Base-by-base conservation (phyloP, 2,329 filamentous ascomycete genomes). In the Hypomyces perniciosus region DNA sequence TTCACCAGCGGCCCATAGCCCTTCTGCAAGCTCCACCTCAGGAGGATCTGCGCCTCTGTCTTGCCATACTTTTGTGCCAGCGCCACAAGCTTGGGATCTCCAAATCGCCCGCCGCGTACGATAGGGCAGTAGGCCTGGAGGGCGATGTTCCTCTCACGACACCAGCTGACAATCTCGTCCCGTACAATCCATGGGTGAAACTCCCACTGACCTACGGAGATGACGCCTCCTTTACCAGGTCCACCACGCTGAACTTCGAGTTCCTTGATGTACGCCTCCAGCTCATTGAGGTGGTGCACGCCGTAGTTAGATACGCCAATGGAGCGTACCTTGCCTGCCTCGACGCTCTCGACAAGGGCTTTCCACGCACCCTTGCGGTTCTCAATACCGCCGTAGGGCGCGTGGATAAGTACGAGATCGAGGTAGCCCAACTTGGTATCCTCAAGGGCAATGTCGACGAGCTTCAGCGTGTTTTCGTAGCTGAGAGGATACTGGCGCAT, bases 171-270 rank as follows among this genome's bases (percentile, higher is more conserved):
- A 54, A 96, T 89, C 62, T 96, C 90, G 26, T 76, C 72, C n/a
- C 90, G 77, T 7, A 83, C 77, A 39, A 90, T 81, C 90, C 90
- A 96, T 1, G 91, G 91, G 68, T 96, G 91, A 8, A 96, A 72
- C 70, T 96, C 91, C 69, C 86, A 90, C 69, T 96, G 91, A 38
- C 89, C 90, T 35, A 96, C 86, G 54, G 84, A 86, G 61, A 96
- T 78, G 38, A 88, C 73, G 27, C 88, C 88, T 41, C 81, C 83
- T 57, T 81, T 84, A 8, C 83, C 84, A 51, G 73, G 70, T 1
- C 80, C 81, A 42, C 82, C 77, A 40, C 79, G 76, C 65, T 81
- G 80, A 13, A 65, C 62, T 61, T 87, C 84, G 1, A 84, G 77
- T 65, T 84, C 79, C 48, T 69, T 71, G 52, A 82, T 83, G 65